These are phyloP conservation scores for Taphrina communis DNA, from an alignment of 1,139 yeast genomes.

Conservation along the genomic window DNA sequence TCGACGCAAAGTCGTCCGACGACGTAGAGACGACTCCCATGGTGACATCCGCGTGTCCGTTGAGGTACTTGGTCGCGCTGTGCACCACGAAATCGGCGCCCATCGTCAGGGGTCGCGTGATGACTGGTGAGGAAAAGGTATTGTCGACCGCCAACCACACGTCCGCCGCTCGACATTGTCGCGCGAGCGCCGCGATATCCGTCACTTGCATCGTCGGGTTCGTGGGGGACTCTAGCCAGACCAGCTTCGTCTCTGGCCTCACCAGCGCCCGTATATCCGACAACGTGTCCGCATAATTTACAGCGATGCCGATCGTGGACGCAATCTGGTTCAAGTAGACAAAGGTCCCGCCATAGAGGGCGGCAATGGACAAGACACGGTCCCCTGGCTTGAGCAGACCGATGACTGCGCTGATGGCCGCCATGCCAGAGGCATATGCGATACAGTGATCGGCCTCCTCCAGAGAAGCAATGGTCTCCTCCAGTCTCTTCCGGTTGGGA, in stretches of 20 bases:
- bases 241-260: slow-evolving; percentile 55
- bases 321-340: slow-evolving; percentile 90
- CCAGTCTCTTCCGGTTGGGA: slow-evolving; percentile 86
- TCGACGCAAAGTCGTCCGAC: slow-evolving; percentile 64
- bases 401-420: slow-evolving; percentile 77
- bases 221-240: slow-evolving; percentile 89
- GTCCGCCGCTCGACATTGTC: slow-evolving; percentile 51
- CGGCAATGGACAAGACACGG: slow-evolving; percentile 75
- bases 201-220: slow-evolving; percentile 83
- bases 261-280: slow-evolving; percentile 55
- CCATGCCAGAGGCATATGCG: slow-evolving; percentile 85
- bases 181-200: slow-evolving; percentile 62
- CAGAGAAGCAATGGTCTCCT: slow-evolving; percentile 76
- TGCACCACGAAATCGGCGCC: slow-evolving; percentile 90
- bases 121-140: slow-evolving; percentile 91
- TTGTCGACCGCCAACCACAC: slow-evolving; percentile 82
- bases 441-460: slow-evolving; percentile 79
- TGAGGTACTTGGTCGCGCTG: slow-evolving; percentile 87
- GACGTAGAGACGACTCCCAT: slow-evolving; percentile 82
- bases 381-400: slow-evolving; percentile 67
- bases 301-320: slow-evolving; percentile 70
- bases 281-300: slow-evolving; percentile 69
- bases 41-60: slow-evolving; percentile 91
- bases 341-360: slow-evolving; percentile 91
- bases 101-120: slow-evolving; percentile 78